Base-by-base conservation (phyloP, 2,329 filamentous ascomycete genomes). In the Esteya vermicola region DNA sequence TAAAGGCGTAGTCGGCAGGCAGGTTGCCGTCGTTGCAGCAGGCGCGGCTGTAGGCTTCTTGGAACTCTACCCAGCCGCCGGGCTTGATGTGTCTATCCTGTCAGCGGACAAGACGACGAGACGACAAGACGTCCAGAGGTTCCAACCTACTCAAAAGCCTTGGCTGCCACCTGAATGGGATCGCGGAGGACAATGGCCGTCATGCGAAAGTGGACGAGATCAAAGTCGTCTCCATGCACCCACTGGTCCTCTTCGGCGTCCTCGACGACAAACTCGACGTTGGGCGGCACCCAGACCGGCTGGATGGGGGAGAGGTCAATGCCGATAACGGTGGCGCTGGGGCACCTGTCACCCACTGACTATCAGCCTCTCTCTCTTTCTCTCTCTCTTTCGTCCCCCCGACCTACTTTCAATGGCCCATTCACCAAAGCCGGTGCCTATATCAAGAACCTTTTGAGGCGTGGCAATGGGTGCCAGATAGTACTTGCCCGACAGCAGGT, bases 181-280 rank as follows among this genome's bases (percentile, higher is more conserved):
- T 75, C 60, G 34, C 60, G 65, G 36, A 77, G 63, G 2, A 64
- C 62, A 52, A 64, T 64, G n/a, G 70, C 65, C 1, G 67, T 67
- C 41, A 72, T 66, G 4, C 75, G 62, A 19, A 68, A 64, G 51
- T 78, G 73, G n/a, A 77, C 64, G 45, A 71, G 74, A 50, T 78
- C 72, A 43, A 72, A 77, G 42, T 68, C 62, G 41, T 68, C 62
- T 9, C 65, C 67, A 43, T 73, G 65, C 9, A 72, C 53, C 72
- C 72, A 77, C 4, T 65, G 60, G 41, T 54, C 51, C 32, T 63
- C 64, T 49, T 77, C 71, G 21, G 70, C 61, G 45, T 77, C 72
- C 43, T 77, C 72, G 30, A 46, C 37, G 38, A 46, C 36, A 32
- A 46, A 78, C 34, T 64, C 62, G 26, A 75, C 60, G 46, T 78